These are phyloP conservation scores for bread wheat (Triticum aestivum) DNA, from an alignment of 176 grass and related monocot species.

Conservation along the genomic window DNA sequence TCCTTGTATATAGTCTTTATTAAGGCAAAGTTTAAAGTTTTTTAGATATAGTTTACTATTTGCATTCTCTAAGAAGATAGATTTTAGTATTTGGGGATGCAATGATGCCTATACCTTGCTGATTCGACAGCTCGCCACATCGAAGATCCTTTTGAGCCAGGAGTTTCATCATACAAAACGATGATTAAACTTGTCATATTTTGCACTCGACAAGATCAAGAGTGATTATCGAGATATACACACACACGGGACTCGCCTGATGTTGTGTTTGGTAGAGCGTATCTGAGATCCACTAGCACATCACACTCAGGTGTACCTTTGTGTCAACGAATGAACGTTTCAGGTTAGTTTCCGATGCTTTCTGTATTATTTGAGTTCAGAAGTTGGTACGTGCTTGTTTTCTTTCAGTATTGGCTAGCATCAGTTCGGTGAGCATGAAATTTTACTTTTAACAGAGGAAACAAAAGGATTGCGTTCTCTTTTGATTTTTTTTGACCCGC, in stretches of 20 bases:
- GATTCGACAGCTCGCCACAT: slow-evolving; percentile 6
- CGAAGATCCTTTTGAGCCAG: not conserved
- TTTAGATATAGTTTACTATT: not conserved
- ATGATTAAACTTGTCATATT: slow-evolving; percentile 20
- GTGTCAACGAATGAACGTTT: not conserved
- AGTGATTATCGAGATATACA: not conserved
- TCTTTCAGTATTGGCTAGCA: not conserved
- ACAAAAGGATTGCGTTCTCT: too few relatives aligned
- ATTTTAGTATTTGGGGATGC: slow-evolving; percentile 1
- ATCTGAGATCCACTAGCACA: not conserved
- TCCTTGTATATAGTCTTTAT: slow-evolving; percentile 18
- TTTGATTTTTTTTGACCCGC: too few relatives aligned
- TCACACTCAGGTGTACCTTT: not conserved
- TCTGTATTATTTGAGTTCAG: not conserved
- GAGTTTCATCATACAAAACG: slow-evolving; percentile 16
- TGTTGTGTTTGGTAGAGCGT: slow-evolving; percentile 24
- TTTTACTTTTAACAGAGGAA: too few relatives aligned
- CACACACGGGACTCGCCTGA: not conserved
- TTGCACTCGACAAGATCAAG: not conserved
- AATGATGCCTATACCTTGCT: slow-evolving; percentile 13
- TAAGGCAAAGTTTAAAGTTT: not conserved
- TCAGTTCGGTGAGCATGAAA: too few relatives aligned
- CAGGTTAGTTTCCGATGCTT: not conserved
- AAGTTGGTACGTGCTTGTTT: not conserved
- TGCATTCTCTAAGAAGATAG: not conserved